Percentiles rank a stretch among this genome's conserved stretches.
phyloP scores from a whole-genome alignment of 139 green algal species.

The Desmodesmus armatus region DNA sequence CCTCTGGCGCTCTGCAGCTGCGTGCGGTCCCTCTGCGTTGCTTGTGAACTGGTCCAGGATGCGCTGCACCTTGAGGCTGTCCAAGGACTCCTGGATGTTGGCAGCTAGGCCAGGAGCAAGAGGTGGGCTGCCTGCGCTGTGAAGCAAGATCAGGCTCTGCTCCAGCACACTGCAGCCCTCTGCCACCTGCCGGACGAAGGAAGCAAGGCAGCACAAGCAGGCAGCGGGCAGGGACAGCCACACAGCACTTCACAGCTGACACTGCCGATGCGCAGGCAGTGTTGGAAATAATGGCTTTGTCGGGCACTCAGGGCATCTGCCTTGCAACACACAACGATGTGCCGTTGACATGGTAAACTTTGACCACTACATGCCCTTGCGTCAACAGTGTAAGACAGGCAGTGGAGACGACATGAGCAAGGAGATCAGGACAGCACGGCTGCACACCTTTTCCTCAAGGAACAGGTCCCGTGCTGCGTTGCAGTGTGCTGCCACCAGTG shows the following conservation, averaged over 20 bases:
- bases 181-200: constrained; percentile 18
- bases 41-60: constrained; percentile 39
- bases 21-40: not conserved
- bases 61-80: constrained; percentile 53
- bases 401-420: no score
- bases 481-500: constrained; percentile 39
- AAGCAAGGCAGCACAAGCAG: not conserved
- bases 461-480: constrained; percentile 35
- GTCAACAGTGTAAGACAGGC: no score
- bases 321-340: not conserved
- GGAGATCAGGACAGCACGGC: no score
- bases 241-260: no score
- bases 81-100: constrained; percentile 50
- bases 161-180: constrained; percentile 38
- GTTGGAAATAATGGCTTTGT: no score
- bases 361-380: no score
- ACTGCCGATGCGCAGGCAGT: no score
- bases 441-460: constrained; percentile 36
- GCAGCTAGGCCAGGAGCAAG: constrained; percentile 25
- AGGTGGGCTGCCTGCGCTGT: not conserved
- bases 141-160: constrained; percentile 37
- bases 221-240: no score
- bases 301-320: no score
- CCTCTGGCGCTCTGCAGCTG: constrained; percentile 5
- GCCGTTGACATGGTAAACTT: not conserved